phyloP scores from a whole-genome alignment of 2,329 filamentous ascomycete species.

The Fusarium falciforme region DNA sequence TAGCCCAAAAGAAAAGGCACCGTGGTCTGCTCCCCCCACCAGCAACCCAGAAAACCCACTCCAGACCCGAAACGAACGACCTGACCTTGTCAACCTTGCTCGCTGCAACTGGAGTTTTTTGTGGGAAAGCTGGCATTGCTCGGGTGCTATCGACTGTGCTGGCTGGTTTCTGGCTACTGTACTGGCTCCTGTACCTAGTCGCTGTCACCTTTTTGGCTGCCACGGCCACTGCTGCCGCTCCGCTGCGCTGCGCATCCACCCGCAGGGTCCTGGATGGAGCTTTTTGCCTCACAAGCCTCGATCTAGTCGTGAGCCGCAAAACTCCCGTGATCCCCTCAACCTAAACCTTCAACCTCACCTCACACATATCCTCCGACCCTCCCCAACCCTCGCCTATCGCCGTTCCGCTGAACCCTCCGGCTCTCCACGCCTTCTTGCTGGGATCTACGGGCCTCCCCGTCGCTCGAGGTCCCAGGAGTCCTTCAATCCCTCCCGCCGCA shows the following conservation, averaged over 20 bases:
- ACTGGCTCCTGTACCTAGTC: conserved; percentile 4
- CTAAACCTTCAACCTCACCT: conserved; percentile 31
- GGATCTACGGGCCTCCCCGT: conserved; percentile 43
- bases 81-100: conserved; percentile 15
- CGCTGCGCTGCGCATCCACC: conserved; percentile 29
- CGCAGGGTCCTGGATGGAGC: conserved; percentile 43
- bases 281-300: conserved; percentile 41
- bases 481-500: conserved; percentile 38
- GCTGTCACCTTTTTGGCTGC: conserved; percentile 3
- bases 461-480: conserved; percentile 42
- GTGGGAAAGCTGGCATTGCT: conserved; percentile 12
- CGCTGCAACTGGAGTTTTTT: conserved; percentile 17
- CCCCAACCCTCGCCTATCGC: conserved; percentile 1
- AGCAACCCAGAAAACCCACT: conserved; percentile 5
- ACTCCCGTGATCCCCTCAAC: conserved; percentile 43
- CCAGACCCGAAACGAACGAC: conserved; percentile 1
- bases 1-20: background rate
- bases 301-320: conserved; percentile 43
- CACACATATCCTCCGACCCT: conserved; percentile 17
- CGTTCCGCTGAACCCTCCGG: conserved; percentile 8
- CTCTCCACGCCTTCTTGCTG: conserved; percentile 34
- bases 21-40: background rate
- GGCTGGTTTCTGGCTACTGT: background rate
- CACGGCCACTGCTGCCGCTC: background rate
- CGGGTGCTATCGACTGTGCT: conserved; percentile 11